Base-by-base conservation (phyloP, 495 filamentous ascomycete genomes). In the Aspergillus nanangensis region DNA sequence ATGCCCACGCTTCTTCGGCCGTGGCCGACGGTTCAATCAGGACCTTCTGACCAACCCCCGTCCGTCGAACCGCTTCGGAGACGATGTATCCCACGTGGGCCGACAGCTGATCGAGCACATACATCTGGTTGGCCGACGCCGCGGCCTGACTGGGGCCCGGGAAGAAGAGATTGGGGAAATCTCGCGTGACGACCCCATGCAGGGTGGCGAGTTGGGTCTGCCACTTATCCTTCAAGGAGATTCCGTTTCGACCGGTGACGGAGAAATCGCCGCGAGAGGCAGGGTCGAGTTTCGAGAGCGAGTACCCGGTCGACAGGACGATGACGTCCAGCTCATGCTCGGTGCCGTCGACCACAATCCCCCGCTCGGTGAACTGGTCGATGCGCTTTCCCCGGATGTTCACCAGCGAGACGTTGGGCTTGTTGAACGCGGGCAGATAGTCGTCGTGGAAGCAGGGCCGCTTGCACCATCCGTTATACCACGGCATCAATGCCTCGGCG, bases 141-240 rank as follows among this genome's bases (percentile, higher is more conserved):
- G 58, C 60, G 0, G 57, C 41, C 57, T 84, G 79, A 15, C 46
- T 38, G 0, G 61, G 35, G 17, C 67, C 67, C 0, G 64, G 38
- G 40, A 69, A 70, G 57, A 81, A 80, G 11, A 81, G 50, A 44
- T 81, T 82, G 18, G 79, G 78, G 44, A 80, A 80, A 3, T 65
- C 67, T 43, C 52, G 47, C 8, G 51, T 60, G 5, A 60, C 47
- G 0, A 74, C 39, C 2, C 51, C 51, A 17, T 49, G 46, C 1
- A 49, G 41, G 1, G 51, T 53, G 9, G 59, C 48, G 2, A 61
- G 48, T 18, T 63, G 62, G 7, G 48, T 31, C 1, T 13, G 21
- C 69, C 67, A 77, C 48, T 72, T 71, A n/a, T 73, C 62, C 14
- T 58, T 50, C 47, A 79, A 52, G 8, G 69, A 66, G 24, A 51